These are phyloP conservation scores for Coccomyxa sp. DNA, from an alignment of 139 green algal genomes.

Conservation along the genomic window DNA sequence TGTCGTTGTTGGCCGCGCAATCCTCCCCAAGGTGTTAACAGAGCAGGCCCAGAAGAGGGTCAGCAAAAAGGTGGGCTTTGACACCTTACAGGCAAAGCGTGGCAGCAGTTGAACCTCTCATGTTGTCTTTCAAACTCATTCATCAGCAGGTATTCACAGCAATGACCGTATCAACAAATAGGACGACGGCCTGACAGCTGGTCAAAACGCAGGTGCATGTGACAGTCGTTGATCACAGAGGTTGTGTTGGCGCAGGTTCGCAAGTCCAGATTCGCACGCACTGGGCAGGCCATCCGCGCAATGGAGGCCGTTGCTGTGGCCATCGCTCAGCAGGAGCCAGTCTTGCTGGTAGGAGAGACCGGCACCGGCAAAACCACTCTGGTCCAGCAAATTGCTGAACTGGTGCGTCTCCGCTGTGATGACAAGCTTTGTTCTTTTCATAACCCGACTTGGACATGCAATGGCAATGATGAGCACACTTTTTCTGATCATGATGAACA, in stretches of 20 bases:
- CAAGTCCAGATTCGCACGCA: conserved; percentile 63
- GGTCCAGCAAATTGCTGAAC: conserved; percentile 70
- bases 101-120: no score
- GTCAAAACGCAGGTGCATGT: no score
- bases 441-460: background rate
- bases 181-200: no score
- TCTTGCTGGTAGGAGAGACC: conserved; percentile 98
- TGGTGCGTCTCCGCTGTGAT: conserved; percentile 24
- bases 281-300: conserved; percentile 74
- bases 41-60: no score
- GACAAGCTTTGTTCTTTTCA: background rate
- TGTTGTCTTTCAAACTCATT: no score
- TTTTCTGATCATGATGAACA: background rate
- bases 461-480: background rate
- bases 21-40: conserved; percentile 2
- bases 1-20: conserved; percentile 26
- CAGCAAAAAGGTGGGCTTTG: no score
- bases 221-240: no score
- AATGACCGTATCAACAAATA: no score
- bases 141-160: no score
- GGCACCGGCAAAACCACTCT: conserved; percentile 96
- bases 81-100: no score
- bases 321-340: conserved; percentile 66
- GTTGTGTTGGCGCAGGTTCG: no score
- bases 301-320: conserved; percentile 84